Base-by-base conservation (phyloP, 2,329 filamentous ascomycete genomes). In the Fusarium succisae region DNA sequence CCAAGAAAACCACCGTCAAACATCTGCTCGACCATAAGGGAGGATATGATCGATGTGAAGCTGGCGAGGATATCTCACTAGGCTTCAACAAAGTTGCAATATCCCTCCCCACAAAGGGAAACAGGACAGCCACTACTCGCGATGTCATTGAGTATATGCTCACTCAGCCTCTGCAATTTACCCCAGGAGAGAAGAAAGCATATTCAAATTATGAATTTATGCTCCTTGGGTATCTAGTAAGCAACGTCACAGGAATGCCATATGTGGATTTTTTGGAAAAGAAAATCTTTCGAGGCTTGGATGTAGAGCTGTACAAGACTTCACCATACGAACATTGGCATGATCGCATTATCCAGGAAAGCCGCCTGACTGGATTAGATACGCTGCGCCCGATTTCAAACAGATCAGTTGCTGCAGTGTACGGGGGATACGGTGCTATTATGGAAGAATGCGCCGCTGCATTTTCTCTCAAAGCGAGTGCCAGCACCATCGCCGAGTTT, bases 131-230 rank as follows among this genome's bases (percentile, higher is more conserved):
- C 15, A 76, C 63, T 18, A 20, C 53, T 38, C 69, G 67, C 17
- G 74, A 76, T 14, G 15, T 76, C 17, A 51, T 75, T 28, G 44
- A 76, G 26, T 75, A 76, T 14, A 63, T 69, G 72, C 45, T 73
- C 17, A 48, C 39, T 5, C 43, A 45, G 8, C 54, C 48, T 30
- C 66, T 76, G 3, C 72, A 76, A 14, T 69, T 32, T 18, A 53
- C 48, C 1, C 72, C 74, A 8, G 72, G 74, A 11, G 53, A 63
- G 3, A 54, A 37, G 14, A 35, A 55, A 8, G 37, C 47, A 14
- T 73, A 76, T 37, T 76, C 69, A 22, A 74, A 75, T 62, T 75
- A 76, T 18, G 72, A 63, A 6, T 37, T 57, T 0, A 50, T 76
- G 50, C 53, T 76, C 2, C 26, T 75, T 22, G 69, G 72, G 12